Evolutionary conservation across 768 basidiomycete genomes (phyloP).

Genomic region (Phaffia australis): DNA sequence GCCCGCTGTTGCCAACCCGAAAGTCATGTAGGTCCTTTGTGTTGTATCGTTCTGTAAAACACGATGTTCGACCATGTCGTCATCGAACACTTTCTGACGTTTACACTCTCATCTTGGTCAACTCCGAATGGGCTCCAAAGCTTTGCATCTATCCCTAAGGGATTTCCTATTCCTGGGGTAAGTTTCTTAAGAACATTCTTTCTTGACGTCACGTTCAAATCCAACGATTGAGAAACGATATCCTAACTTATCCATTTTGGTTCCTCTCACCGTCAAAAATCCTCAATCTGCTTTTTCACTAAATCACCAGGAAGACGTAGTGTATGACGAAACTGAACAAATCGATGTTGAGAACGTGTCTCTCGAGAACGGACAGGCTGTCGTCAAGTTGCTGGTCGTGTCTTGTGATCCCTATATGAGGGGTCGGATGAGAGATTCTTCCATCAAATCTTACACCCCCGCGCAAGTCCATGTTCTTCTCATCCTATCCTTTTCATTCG

Average conservation of each 20-base stretch:
- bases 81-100: not conserved
- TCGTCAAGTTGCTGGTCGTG: conserved; percentile 47
- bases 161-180: conserved; percentile 35
- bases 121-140: conserved; percentile 5
- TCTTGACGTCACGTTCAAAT: not conserved
- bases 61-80: not conserved
- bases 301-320: conserved; percentile 37
- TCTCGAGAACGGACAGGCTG: conserved; percentile 42
- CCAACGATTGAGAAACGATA: too few relatives aligned
- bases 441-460: conserved; percentile 29
- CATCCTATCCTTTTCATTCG: not conserved
- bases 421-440: conserved; percentile 39
- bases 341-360: conserved; percentile 47
- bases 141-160: conserved; percentile 30
- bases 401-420: conserved; percentile 46
- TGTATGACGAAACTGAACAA: conserved; percentile 42
- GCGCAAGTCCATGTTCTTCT: conserved; percentile 34
- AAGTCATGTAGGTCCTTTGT: conserved; percentile 5
- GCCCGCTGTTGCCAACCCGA: conserved; percentile 17
- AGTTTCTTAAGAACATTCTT: not conserved
- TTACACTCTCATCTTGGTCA: not conserved
- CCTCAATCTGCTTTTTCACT: not conserved
- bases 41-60: not conserved
- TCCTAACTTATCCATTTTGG: too few relatives aligned
- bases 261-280: not conserved